Conservation (phyloP, 2,329 filamentous ascomycete species). For the Alternaria infectoria region DNA sequence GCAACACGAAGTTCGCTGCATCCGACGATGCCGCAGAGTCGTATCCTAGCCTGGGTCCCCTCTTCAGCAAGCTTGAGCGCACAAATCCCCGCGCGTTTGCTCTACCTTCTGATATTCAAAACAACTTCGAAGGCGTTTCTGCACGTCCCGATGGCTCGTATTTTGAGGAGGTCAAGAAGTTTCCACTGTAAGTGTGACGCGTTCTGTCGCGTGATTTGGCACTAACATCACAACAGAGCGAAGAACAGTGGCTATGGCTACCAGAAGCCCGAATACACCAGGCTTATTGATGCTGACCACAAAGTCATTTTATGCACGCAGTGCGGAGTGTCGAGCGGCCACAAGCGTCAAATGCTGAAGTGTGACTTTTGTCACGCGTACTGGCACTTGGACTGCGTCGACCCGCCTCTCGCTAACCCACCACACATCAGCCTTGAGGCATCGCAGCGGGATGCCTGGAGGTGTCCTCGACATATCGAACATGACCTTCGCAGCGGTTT, state of each 20-base stretch:
- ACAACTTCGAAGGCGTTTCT: constrained; percentile 79
- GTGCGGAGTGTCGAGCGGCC: constrained; percentile 71
- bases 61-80: constrained; percentile 70
- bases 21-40: constrained; percentile 35
- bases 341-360: constrained; percentile 76
- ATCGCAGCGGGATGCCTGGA: constrained; percentile 74
- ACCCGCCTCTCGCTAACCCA: constrained; percentile 80
- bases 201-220: constrained; percentile 28
- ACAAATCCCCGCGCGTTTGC: constrained; percentile 74
- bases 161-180: constrained; percentile 67
- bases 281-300: constrained; percentile 74
- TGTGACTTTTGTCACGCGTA: constrained; percentile 82
- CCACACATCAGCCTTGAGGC: constrained; percentile 62
- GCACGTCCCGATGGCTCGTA: constrained; percentile 81
- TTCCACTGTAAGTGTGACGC: constrained; percentile 63
- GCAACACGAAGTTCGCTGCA: constrained; percentile 29
- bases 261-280: constrained; percentile 56
- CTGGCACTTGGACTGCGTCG: constrained; percentile 93
- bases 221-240: constrained; percentile 42
- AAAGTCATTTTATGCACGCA: constrained; percentile 77
- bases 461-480: constrained; percentile 85
- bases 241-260: constrained; percentile 51
- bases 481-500: constrained; percentile 65
- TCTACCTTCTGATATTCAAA: constrained; percentile 73
- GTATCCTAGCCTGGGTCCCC: constrained; percentile 58